Evolutionary conservation across 768 basidiomycete species (phyloP), one percentile per base, ranked within the genome.

Genomic region (Mycena vitilis): DNA sequence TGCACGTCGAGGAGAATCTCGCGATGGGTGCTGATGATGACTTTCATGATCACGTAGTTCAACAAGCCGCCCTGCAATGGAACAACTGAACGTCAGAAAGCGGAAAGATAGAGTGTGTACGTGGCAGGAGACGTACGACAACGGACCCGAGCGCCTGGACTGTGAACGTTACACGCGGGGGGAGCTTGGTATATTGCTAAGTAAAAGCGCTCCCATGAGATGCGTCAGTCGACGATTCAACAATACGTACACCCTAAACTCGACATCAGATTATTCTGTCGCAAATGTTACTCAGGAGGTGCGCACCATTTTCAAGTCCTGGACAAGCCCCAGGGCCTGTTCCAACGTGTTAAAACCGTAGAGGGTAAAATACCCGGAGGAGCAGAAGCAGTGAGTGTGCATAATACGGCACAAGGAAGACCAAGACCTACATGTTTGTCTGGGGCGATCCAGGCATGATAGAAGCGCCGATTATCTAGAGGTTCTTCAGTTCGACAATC

Each of bases 401-500:
- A n/a, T 20, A n/a, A 20, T 16, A 22, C 18, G 18, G 12, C 36
- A 37, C 36, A 37, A 6, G 16, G 0, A 54, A 36, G 11, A 10
- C 1, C 2, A 1, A n/a, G 10, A 54, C 3, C 38, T 38, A 90
- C 80, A 91, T 88, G 76, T 91, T 91, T 16, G 89, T 88, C 65
- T 89, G 86, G 0, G 89, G 88, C 65, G 86, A 86, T 30, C 89
- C 89, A 9, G 88, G 87, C 73, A 86, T 84, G 23, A 88, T 78
- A 23, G 83, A 84, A 4, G 85, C 86, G 18, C 85, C 87, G 30
- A 88, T 84, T 84, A 89, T 89, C 84, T 88, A 78, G 70, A 78
- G 74, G 69, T 13, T 6, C 1, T 49, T 42, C 80, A 64, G 5
- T 5, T 63, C 12, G 25, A 40, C 11, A n/a, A 40, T 23, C 16